Evolutionary conservation across 352 stramenopile genomes (phyloP).

Genomic region (Phytophthora pistaciae): DNA sequence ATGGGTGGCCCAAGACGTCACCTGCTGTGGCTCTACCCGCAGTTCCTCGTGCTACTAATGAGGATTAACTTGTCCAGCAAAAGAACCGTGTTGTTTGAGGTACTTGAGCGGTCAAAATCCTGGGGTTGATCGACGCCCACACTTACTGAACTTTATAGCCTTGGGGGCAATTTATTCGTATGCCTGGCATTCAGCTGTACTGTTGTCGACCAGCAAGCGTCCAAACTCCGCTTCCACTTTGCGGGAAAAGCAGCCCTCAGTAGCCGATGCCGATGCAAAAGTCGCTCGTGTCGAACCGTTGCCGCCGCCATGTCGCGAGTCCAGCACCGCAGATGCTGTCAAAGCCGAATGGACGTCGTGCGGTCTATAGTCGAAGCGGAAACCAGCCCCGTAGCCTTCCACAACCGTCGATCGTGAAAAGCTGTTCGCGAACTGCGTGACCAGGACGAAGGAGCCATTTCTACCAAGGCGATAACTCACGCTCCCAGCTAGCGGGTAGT

Average conservation of each 20-base stretch:
- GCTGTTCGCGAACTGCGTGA: slow-evolving; percentile 52
- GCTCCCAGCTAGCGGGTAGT: slow-evolving; percentile 62
- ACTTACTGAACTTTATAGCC: no score
- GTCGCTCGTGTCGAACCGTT: slow-evolving; percentile 34
- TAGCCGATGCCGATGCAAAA: slow-evolving; percentile 23
- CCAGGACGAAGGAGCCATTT: slow-evolving; percentile 50
- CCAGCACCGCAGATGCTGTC: slow-evolving; percentile 31
- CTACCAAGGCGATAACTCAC: slow-evolving; percentile 52
- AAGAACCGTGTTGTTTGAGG: not conserved
- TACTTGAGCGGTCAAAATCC: no score
- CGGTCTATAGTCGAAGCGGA: slow-evolving; percentile 25
- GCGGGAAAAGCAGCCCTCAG: slow-evolving; percentile 27
- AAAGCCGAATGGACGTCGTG: slow-evolving; percentile 23
- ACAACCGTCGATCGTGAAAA: slow-evolving; percentile 44
- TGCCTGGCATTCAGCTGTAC: slow-evolving; percentile 17
- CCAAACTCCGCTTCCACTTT: slow-evolving; percentile 20
- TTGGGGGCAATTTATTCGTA: slow-evolving; percentile 25
- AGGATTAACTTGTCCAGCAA: not conserved
- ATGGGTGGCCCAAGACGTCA: no score
- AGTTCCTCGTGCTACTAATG: not conserved
- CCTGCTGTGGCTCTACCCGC: not conserved
- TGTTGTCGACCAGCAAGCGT: slow-evolving; percentile 27
- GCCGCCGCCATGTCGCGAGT: slow-evolving; percentile 23
- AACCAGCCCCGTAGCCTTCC: slow-evolving; percentile 17
- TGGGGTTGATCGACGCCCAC: no score